Conservation (phyloP, 2,329 filamentous ascomycete genomes). For the Alternaria postmessia region DNA sequence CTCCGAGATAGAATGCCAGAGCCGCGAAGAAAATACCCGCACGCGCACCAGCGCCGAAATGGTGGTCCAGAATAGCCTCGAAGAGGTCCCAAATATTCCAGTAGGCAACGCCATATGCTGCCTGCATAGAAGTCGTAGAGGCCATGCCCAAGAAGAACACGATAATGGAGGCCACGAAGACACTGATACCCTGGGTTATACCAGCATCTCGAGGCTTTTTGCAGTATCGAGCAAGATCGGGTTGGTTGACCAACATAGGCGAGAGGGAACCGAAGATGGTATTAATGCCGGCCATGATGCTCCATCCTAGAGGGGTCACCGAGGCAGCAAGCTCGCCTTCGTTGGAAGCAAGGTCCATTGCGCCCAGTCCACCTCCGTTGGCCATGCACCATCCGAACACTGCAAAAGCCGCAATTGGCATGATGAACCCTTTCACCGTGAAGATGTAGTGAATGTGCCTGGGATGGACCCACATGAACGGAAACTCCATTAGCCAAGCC, state of each 20-base stretch:
- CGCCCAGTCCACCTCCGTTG: conserved; percentile 40
- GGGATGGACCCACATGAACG: conserved; percentile 47
- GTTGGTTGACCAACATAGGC: conserved; percentile 53
- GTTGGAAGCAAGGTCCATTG: conserved; percentile 23
- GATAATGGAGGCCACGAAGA: conserved; percentile 40
- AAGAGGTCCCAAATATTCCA: conserved; percentile 60
- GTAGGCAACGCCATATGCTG: conserved; percentile 49
- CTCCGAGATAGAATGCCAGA: conserved; percentile 49
- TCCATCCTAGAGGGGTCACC: conserved; percentile 42
- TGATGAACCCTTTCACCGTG: conserved; percentile 39
- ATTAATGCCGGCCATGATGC: conserved; percentile 54
- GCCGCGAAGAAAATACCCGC: conserved; percentile 53
- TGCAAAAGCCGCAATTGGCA: conserved; percentile 46
- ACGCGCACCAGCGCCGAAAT: conserved; percentile 50
- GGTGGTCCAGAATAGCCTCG: conserved; percentile 52
- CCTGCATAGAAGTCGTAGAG: conserved; percentile 49
- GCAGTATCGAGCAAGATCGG: conserved; percentile 54
- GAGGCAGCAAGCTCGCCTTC: conserved; percentile 8
- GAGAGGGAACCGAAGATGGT: conserved; percentile 54
- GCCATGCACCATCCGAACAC: conserved; percentile 50
- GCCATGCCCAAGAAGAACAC: neutral
- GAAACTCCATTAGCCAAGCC: conserved; percentile 43
- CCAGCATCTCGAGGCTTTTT: conserved; percentile 43
- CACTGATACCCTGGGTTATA: conserved; percentile 44
- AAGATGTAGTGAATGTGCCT: conserved; percentile 39